Base-by-base conservation (phyloP, 2,329 filamentous ascomycete genomes). In the Talaromyces rugulosus region DNA sequence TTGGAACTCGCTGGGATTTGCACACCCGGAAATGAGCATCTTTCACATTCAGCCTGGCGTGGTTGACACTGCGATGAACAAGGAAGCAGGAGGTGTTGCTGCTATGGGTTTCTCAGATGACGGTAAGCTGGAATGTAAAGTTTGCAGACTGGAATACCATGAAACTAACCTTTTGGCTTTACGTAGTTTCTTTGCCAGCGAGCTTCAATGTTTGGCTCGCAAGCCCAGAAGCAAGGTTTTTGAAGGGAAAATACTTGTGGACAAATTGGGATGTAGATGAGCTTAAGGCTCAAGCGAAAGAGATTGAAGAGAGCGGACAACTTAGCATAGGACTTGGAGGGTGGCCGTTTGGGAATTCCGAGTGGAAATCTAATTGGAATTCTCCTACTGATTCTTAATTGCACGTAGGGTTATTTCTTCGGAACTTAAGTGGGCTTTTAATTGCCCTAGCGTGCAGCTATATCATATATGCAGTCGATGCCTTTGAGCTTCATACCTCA, bases 191-290 rank as follows among this genome's bases (percentile, higher is more conserved):
- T 23, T 65, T 73, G 2, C 67, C 70, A 0, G 71, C 66, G 0
- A 59, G 70, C 11, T 74, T 74, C 44, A 64, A 58, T 11, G 69
- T 80, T 2, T 81, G 77, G 78, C 64, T 77, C 4, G 70, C 74
- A 1, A 72, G 70, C 16, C 63, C 71, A 2, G 75, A 81, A 65
- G 75, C 74, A 1, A 66, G 68, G 0, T 80, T 79, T 57, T 62
- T 80, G 30, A 72, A 74, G 62, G 77, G 77, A 1, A 67, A 74
- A 11, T 74, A 68, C 62, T 66, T 77, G 5, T 76, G 72, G 69
- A 69, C 71, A 1, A 72, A 75, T 36, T 79, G 77, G 76, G 77
- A 80, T 69, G 76, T 79, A 4, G 70, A 76, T n/a, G 77, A 80
- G 63, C 63, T 78, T 57, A 71, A 68, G 52, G 62, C 51, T 14